Evolutionary conservation across 495 filamentous ascomycete genomes (phyloP).

Genomic region (Penicillium angulare): DNA sequence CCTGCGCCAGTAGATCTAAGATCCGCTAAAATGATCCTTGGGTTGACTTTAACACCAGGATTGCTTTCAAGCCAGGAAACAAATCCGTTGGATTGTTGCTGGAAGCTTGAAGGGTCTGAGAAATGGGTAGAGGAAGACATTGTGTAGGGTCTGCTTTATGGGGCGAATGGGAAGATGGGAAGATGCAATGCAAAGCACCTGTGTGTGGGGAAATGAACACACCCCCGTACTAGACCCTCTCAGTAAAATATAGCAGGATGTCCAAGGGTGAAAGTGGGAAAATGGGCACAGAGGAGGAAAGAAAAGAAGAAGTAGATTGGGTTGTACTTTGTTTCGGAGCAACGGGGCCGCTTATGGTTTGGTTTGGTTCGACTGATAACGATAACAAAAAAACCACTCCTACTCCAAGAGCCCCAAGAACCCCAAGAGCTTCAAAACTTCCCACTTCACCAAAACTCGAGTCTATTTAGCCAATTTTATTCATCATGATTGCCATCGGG

Average conservation of each 20-base stretch:
- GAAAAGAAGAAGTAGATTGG: conserved; percentile 17
- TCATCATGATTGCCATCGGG: conserved; percentile 77
- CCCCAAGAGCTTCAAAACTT: background rate
- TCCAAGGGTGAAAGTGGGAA: conserved; percentile 15
- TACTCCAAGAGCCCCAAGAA: background rate
- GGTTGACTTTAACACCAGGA: conserved; percentile 51
- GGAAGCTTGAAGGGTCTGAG: conserved; percentile 42
- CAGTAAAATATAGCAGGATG: conserved; percentile 1
- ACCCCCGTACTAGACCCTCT: background rate
- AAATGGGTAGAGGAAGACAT: conserved; percentile 43
- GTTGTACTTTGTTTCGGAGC: conserved; percentile 21
- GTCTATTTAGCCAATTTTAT: background rate
- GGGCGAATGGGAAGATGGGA: conserved; percentile 8
- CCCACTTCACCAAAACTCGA: background rate
- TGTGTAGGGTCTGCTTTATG: conserved; percentile 8
- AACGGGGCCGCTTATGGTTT: conserved; percentile 16
- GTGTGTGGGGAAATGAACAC: background rate
- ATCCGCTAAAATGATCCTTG: conserved; percentile 55
- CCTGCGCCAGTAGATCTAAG: conserved; percentile 51
- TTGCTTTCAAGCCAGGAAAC: conserved; percentile 52
- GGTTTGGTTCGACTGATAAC: conserved; percentile 20
- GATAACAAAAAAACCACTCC: conserved; percentile 16
- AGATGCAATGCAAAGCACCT: background rate
- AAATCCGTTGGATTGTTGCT: conserved; percentile 49
- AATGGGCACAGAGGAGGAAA: conserved; percentile 13